These are phyloP conservation scores for Epichloe baconii DNA, from an alignment of 2,329 filamentous ascomycete species.

Conservation along the genomic window DNA sequence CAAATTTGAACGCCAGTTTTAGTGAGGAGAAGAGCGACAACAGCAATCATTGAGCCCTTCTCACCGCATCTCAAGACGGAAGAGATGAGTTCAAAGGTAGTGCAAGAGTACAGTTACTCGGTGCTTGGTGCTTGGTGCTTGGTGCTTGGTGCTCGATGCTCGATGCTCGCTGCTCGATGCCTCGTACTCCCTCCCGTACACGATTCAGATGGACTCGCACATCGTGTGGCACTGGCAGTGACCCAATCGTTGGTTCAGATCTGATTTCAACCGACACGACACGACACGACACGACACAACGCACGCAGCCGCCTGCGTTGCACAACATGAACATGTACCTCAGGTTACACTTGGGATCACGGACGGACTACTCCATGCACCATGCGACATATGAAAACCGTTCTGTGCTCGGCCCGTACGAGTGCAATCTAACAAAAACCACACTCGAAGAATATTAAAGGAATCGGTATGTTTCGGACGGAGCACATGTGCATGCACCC, in stretches of 20 bases:
- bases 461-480: no score
- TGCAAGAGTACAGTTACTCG: no score
- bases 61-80: no score
- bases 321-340: constrained; percentile 1
- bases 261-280: background rate
- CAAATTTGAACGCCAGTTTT: no score
- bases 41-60: no score
- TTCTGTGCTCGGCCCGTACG: background rate
- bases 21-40: no score
- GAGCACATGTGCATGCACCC: no score
- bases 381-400: background rate
- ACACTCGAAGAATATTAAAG: no score
- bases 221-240: background rate
- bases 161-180: background rate
- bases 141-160: no score
- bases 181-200: background rate
- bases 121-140: no score
- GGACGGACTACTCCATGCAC: background rate
- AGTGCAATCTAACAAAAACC: no score
- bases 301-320: constrained; percentile 1
- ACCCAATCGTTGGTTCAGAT: background rate
- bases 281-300: background rate
- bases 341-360: background rate
- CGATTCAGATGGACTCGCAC: constrained; percentile 1
- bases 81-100: no score